Conservation (phyloP, 2,329 filamentous ascomycete species). For the Aspergillus texensis region DNA sequence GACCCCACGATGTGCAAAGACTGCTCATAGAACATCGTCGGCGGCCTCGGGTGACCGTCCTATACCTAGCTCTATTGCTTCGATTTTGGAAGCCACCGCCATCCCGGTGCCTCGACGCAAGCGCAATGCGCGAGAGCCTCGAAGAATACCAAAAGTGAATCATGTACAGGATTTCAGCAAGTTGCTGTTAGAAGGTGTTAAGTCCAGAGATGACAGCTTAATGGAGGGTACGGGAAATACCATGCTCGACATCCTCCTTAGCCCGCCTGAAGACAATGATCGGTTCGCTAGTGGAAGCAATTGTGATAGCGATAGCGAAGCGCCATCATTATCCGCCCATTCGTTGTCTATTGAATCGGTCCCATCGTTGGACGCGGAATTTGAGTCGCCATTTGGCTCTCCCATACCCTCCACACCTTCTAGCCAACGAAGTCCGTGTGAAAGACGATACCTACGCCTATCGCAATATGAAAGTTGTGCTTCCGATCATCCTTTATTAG, state of each 20-base stretch:
- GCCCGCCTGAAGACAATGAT: slow-evolving; percentile 51
- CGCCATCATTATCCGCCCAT: slow-evolving; percentile 44
- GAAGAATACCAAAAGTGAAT: slow-evolving; percentile 45
- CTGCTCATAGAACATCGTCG: slow-evolving; percentile 31
- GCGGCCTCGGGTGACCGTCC: slow-evolving; percentile 41
- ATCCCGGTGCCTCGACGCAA: slow-evolving; percentile 56
- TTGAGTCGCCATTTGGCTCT: slow-evolving; percentile 51
- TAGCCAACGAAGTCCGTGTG: slow-evolving; percentile 39
- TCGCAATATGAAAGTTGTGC: slow-evolving; percentile 59
- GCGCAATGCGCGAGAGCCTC: slow-evolving; percentile 41
- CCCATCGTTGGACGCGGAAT: slow-evolving; percentile 54
- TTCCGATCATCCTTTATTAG: slow-evolving; percentile 60
- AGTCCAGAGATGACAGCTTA: slow-evolving; percentile 52
- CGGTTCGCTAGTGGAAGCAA: slow-evolving; percentile 46
- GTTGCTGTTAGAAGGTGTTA: slow-evolving; percentile 56
- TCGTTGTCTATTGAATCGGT: slow-evolving; percentile 63
- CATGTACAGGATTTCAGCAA: slow-evolving; percentile 56
- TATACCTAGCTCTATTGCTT: slow-evolving; percentile 59
- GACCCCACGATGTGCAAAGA: slow-evolving; percentile 21
- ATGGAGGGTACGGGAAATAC: slow-evolving; percentile 47
- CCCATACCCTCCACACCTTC: slow-evolving; percentile 46
- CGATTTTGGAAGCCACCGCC: slow-evolving; percentile 60
- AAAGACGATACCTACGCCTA: slow-evolving; percentile 51
- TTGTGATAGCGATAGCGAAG: slow-evolving; percentile 49
- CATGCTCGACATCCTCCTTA: slow-evolving; percentile 58